Percentiles rank a stretch among this genome's conserved stretches.
These are phyloP conservation scores for Pseudogymnoascus sp. DNA, from an alignment of 2,329 filamentous ascomycete genomes.

Conservation along the genomic window DNA sequence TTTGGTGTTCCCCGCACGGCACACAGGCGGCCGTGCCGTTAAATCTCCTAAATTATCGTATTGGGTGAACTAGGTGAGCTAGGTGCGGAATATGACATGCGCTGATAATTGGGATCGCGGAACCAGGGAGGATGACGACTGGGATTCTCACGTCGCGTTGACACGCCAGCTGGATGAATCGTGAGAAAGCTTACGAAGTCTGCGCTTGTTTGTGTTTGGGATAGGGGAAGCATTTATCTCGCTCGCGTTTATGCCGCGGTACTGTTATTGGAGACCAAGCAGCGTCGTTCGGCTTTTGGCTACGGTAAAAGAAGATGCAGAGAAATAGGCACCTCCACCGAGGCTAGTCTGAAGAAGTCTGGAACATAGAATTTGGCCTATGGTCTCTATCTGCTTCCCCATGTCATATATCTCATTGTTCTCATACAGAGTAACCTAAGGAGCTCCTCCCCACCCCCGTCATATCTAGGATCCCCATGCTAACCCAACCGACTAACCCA, in stretches of 20 bases:
- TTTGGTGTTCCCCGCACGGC: neutral
- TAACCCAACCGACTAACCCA: neutral
- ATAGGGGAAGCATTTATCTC: neutral
- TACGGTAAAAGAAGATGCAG: neutral
- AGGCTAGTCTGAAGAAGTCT: neutral
- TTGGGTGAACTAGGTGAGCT: neutral
- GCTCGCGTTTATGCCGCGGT: neutral
- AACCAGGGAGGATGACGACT: neutral
- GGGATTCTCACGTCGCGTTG: neutral
- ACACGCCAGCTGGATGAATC: neutral
- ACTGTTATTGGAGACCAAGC: neutral
- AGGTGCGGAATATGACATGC: neutral
- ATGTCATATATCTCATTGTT: slow-evolving; percentile 1
- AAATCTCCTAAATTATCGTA: neutral
- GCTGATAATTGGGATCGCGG: neutral
- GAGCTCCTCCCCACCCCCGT: neutral
- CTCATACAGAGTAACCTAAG: neutral
- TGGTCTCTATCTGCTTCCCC: neutral
- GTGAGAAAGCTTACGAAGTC: neutral
- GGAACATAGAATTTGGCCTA: neutral
- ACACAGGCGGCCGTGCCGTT: neutral
- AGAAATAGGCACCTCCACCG: too few relatives aligned
- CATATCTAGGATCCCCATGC: neutral
- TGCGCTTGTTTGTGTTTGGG: neutral
- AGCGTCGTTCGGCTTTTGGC: neutral